Evolutionary conservation across 345 rosid genomes (phyloP), one percentile per base, ranked within the genome.

Genomic region (Anacardium occidentale): DNA sequence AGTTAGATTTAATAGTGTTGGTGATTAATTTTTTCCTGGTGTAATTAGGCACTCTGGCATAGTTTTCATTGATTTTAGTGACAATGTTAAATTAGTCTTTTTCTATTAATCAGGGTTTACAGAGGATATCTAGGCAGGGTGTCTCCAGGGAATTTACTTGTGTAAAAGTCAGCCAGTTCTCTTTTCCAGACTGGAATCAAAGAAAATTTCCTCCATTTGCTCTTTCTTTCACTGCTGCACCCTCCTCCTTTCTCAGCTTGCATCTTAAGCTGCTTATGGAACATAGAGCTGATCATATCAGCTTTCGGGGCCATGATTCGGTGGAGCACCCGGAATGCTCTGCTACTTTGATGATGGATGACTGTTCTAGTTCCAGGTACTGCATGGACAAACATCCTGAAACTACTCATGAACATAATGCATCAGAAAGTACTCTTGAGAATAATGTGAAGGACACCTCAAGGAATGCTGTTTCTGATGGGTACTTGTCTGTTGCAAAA

Each of bases 191-290:
- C 69, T 74, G 73, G 61, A 61, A 70, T 74, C 71, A 48, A 74
- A 74, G 52, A 69, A 75, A 56, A 73, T 67, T 84, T 47, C 83
- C 85, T 77, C 84, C 82, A 21, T 77, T 83, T 78, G 75, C 87
- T 1, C 86, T 83, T 67, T 80, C 90, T 79, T 80, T 86, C 77
- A 61, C 85, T 66, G 88, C 85, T 51, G 87, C 91, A 24, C 87
- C 94, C 48, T 74, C 89, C 60, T 84, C 81, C 64, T 87, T 87
- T 74, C 69, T 87, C 20, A 70, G 85, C 70, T 82, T 86, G 87
- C 93, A 86, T 83, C 84, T 90, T 70, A 81, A 85, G 83, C 80
- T 90, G 83, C 88, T 88, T 58, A 85, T 85, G 86, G 87, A 88
- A 48, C 83, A 76, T 72, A 77, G 79, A 22, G 59, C 68, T 56